phyloP scores from a whole-genome alignment of 352 stramenopile species.

The Aphanomyces euteiches region DNA sequence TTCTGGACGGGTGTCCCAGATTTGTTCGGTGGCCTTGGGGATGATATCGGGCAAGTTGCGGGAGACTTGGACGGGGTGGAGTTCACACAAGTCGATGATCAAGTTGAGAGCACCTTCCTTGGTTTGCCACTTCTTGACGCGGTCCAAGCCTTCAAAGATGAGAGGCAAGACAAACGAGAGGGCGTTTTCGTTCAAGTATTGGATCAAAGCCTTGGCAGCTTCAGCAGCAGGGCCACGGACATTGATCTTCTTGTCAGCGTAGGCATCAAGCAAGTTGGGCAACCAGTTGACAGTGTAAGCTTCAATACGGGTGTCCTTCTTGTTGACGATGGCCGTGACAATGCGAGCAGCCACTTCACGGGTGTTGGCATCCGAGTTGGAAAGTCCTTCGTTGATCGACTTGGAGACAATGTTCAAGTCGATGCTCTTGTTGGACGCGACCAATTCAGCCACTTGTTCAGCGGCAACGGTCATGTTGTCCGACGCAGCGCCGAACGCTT shows the following conservation, averaged over 20 bases:
- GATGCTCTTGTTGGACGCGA: constrained; percentile 66
- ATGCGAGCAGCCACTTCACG: constrained; percentile 71
- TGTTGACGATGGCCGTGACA: constrained; percentile 82
- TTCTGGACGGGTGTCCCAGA: constrained; percentile 99
- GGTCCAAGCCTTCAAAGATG: constrained; percentile 88
- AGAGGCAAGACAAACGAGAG: constrained; percentile 84
- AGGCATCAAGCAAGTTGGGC: constrained; percentile 65
- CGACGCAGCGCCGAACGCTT: constrained; percentile 53
- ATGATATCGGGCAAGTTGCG: constrained; percentile 96
- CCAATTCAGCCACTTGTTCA: constrained; percentile 80
- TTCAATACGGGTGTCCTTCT: constrained; percentile 76
- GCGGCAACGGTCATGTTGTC: constrained; percentile 79
- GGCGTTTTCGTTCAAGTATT: constrained; percentile 82
- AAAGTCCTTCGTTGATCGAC: constrained; percentile 61
- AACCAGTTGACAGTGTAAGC: constrained; percentile 72
- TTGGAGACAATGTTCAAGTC: constrained; percentile 65
- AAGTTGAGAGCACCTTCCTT: constrained; percentile 95
- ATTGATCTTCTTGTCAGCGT: constrained; percentile 78
- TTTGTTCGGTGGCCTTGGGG: constrained; percentile 95
- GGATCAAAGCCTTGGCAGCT: constrained; percentile 75
- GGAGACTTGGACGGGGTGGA: constrained; percentile 93
- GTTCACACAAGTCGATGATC: constrained; percentile 86
- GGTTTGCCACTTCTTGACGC: constrained; percentile 95
- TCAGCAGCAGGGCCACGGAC: constrained; percentile 68
- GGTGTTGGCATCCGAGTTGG: constrained; percentile 52